Evolutionary conservation across 495 filamentous ascomycete species (phyloP).

Genomic region (Daldinia childiae): DNA sequence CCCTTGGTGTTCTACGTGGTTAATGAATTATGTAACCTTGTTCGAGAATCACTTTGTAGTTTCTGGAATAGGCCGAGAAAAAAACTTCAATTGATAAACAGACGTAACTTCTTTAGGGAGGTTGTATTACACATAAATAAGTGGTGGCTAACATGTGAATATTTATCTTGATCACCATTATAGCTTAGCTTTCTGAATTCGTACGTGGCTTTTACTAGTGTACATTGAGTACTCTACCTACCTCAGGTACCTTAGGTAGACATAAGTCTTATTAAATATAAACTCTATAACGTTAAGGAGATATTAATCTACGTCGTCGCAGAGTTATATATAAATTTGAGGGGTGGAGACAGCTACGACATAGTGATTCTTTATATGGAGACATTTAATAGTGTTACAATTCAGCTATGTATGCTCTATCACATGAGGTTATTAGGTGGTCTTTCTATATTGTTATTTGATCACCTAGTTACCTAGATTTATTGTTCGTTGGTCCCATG

Average conservation of each 20-base stretch:
- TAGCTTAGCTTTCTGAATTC: neutral
- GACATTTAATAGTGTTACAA: too few relatives aligned
- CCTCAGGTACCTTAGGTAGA: too few relatives aligned
- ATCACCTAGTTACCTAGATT: too few relatives aligned
- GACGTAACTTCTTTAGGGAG: constrained; percentile 5
- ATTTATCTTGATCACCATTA: neutral
- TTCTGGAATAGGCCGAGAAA: constrained; percentile 9
- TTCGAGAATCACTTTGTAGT: neutral
- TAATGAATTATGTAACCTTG: constrained; percentile 1
- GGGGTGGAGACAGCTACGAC: too few relatives aligned
- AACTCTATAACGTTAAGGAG: neutral
- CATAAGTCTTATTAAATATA: neutral
- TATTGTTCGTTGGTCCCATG: too few relatives aligned
- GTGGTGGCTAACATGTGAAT: neutral
- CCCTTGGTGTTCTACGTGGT: neutral
- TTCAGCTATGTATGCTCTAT: too few relatives aligned
- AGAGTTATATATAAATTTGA: neutral
- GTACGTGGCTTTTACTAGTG: neutral
- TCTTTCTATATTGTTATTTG: too few relatives aligned
- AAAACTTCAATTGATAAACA: neutral
- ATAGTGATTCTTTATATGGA: too few relatives aligned
- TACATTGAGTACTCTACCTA: neutral
- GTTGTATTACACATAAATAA: neutral
- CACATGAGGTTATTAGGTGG: too few relatives aligned
- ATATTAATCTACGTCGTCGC: neutral